A percentile compares a stretch with the other conserved stretches of the same genome.
Conservation (phyloP, 805 yeast genomes). For the Candida xyloterini region DNA sequence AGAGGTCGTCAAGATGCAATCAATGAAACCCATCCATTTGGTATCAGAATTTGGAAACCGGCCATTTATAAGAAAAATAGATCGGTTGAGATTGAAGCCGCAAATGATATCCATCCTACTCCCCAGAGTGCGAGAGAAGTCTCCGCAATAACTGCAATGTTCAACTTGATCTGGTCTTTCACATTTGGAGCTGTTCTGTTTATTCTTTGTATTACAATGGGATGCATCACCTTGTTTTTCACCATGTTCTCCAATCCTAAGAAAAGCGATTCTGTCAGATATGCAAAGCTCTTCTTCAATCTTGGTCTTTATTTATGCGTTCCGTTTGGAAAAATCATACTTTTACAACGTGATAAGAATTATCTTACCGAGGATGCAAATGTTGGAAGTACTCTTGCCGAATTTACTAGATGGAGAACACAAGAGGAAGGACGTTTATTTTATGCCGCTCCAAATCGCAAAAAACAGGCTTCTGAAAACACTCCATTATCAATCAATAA, state of each 20-base stretch:
- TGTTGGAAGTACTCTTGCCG: constrained; percentile 81
- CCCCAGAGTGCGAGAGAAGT: constrained; percentile 47
- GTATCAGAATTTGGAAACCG: constrained; percentile 98
- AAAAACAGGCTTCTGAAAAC: constrained; percentile 15
- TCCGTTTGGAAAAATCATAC: constrained; percentile 91
- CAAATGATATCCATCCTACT: constrained; percentile 86
- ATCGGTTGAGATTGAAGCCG: constrained; percentile 88
- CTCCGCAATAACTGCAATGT: constrained; percentile 57
- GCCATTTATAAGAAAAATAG: constrained; percentile 90
- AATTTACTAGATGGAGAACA: constrained; percentile 85
- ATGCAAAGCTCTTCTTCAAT: constrained; percentile 56
- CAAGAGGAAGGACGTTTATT: constrained; percentile 75
- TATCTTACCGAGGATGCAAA: constrained; percentile 84
- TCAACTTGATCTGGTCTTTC: constrained; percentile 71
- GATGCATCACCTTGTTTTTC: constrained; percentile 44
- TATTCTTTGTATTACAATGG: constrained; percentile 49
- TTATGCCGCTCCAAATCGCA: constrained; percentile 58
- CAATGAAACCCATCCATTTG: constrained; percentile 95
- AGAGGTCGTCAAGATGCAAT: constrained; percentile 95
- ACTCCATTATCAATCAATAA: constrained; percentile 18
- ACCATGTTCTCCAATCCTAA: constrained; percentile 43
- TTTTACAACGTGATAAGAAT: constrained; percentile 71
- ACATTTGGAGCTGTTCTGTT: constrained; percentile 68
- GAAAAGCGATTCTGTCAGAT: constrained; percentile 49
- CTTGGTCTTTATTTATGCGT: constrained; percentile 69